Evolutionary conservation across 2,329 filamentous ascomycete genomes (phyloP).

Genomic region (Penicillium janthinellum): DNA sequence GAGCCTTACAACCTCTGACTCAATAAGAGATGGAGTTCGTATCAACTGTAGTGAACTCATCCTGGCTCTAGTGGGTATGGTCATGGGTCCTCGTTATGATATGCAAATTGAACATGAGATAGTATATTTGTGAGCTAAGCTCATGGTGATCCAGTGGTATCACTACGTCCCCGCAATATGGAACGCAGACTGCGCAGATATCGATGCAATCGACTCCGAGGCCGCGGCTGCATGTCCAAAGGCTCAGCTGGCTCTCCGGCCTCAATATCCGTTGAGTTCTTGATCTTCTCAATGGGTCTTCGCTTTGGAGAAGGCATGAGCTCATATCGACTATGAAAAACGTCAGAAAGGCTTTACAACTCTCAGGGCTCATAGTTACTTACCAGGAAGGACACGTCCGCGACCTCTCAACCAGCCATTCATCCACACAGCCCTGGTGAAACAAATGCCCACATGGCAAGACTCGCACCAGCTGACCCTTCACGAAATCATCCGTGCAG

Average conservation of each 20-base stretch:
- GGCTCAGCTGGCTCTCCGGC: neutral
- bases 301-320: neutral
- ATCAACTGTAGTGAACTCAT: too few species aligned
- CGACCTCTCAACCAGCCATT: slow-evolving; percentile 4
- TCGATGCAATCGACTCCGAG: neutral
- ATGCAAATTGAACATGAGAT: neutral
- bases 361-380: neutral
- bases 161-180: neutral
- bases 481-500: slow-evolving; percentile 10
- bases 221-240: neutral
- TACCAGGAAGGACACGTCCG: slow-evolving; percentile 5
- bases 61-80: neutral
- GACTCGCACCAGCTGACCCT: slow-evolving; percentile 2
- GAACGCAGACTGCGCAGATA: neutral
- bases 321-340: neutral
- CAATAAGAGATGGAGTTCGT: too few species aligned
- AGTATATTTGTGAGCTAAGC: neutral
- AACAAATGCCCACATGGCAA: slow-evolving; percentile 6
- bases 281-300: neutral
- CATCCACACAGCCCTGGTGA: slow-evolving; percentile 2
- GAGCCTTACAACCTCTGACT: too few species aligned
- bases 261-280: neutral
- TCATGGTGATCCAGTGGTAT: neutral
- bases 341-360: neutral
- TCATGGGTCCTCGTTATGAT: neutral